Conservation (phyloP, 441 rosid species). For the Erodium chrysanthum region DNA sequence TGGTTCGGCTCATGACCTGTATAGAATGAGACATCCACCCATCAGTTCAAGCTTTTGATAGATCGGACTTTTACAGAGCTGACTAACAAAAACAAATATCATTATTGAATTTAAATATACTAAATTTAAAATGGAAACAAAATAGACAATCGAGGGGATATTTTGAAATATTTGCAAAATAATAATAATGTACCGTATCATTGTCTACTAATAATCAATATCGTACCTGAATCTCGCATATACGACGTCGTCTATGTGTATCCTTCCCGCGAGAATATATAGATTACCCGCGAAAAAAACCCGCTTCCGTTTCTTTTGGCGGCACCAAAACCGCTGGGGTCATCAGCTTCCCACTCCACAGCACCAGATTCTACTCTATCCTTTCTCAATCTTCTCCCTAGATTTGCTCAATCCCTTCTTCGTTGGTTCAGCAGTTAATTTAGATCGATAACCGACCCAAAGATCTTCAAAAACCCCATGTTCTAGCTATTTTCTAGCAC, state of each 20-base stretch:
- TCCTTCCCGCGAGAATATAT: background rate
- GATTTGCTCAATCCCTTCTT: conserved; percentile 22
- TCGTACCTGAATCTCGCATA: background rate
- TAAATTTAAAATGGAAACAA: no score
- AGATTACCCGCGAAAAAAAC: conserved; percentile 3
- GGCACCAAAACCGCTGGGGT: conserved; percentile 55
- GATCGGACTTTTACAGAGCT: no score
- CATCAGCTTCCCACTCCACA: conserved; percentile 19
- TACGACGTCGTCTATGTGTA: background rate
- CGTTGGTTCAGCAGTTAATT: conserved; percentile 27
- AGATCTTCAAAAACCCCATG: conserved; percentile 24
- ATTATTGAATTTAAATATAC: no score
- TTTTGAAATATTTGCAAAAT: no score
- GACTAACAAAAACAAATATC: no score
- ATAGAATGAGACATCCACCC: no score
- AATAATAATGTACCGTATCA: no score
- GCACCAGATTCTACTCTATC: conserved; percentile 17
- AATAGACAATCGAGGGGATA: no score
- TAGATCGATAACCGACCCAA: background rate
- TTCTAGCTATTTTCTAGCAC: conserved; percentile 4
- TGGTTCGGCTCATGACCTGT: no score
- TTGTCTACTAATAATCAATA: no score
- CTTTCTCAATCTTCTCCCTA: conserved; percentile 8
- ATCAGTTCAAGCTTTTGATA: no score
- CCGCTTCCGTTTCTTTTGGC: conserved; percentile 63